Evolutionary conservation across 371 early-diverging fungal genomes (phyloP), one percentile per base, ranked within the genome.

Genomic region (Mucor racemosus): DNA sequence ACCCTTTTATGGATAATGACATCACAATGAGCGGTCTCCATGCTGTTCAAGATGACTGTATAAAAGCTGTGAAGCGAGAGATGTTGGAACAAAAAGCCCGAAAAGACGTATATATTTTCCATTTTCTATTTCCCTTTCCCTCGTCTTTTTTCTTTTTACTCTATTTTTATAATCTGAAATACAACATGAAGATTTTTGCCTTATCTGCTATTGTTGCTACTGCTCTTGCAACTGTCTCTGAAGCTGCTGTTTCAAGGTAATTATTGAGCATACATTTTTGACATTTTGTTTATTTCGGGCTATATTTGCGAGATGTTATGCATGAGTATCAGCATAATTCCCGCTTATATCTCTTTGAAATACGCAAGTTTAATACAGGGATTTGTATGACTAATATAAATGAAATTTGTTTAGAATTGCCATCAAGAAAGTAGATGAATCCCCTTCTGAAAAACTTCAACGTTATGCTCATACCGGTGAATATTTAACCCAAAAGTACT

Each of bases 401-500:
- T 3, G 26, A 58, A 38, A 38, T 34, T 19, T 39, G 26, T n/a
- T 2, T 68, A 89, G 93, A 63, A 78, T 95, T 60, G 76, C 86
- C 66, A 88, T 95, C 68, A 92, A 92, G 77, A 92, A 91, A 75
- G 69, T 83, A 10, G 62, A 82, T 1, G 87, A 91, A 61, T 84
- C 91, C 5, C 78, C 91, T 17, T 75, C 87, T 26, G 84, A 92
- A 55, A 77, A 78, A 42, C 69, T 92, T 50, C 77, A 86, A 35
- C 86, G 91, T 46, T 88, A 87, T 66, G 76, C 90, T 38, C 80
- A 83, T 64, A 78, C 89, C 13, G 89, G 88, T 60, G 73, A 81
- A 36, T 85, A 86, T 74, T 77, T 91, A 60, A 74, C 88, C 35
- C 92, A 93, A 77, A 93, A 93, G 75, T 94, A 94, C 83, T 84